phyloP scores from a whole-genome alignment of 2,329 filamentous ascomycete species.

The Apiospora malaysiana region DNA sequence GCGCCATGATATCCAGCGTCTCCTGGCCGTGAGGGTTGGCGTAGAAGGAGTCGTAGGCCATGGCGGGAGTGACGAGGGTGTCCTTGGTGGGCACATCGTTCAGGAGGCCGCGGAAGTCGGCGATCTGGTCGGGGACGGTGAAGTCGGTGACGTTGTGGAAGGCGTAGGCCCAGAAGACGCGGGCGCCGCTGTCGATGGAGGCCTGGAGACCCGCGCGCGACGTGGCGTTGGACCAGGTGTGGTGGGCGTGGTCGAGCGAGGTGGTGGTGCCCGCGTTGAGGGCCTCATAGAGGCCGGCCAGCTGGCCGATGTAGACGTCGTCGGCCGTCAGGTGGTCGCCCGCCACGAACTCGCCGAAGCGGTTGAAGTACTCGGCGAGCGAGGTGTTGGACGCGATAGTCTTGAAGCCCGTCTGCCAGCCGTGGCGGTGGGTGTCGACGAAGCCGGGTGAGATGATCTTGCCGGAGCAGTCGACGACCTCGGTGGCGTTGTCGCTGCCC shows the following conservation, averaged over 20 bases:
- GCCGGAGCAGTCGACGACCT: constrained; percentile 53
- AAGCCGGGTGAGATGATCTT: constrained; percentile 63
- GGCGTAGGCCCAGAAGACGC: constrained; percentile 53
- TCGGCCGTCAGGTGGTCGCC: constrained; percentile 43
- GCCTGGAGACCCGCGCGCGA: constrained; percentile 52
- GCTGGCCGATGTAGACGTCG: constrained; percentile 53
- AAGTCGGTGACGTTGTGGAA: constrained; percentile 46
- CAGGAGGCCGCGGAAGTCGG: constrained; percentile 46
- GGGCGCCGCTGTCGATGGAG: constrained; percentile 53
- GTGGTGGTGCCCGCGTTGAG: constrained; percentile 61
- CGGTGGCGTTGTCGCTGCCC: constrained; percentile 27
- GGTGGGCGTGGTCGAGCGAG: constrained; percentile 58
- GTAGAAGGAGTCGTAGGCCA: constrained; percentile 49
- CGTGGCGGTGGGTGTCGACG: constrained; percentile 61
- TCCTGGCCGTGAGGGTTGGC: constrained; percentile 34
- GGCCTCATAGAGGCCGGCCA: constrained; percentile 54
- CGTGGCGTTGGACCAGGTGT: constrained; percentile 50
- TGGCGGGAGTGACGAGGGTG: constrained; percentile 44
- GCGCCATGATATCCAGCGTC: constrained; percentile 38
- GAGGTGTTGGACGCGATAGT: constrained; percentile 58
- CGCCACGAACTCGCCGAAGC: constrained; percentile 44
- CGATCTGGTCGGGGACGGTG: constrained; percentile 44
- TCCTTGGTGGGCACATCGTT: constrained; percentile 33
- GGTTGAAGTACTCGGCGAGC: constrained; percentile 53
- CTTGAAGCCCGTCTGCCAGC: constrained; percentile 62